Percentiles rank a stretch among this genome's conserved stretches.
Evolutionary conservation across 495 filamentous ascomycete genomes (phyloP).

Genomic region (Penicillium bialowiezense): DNA sequence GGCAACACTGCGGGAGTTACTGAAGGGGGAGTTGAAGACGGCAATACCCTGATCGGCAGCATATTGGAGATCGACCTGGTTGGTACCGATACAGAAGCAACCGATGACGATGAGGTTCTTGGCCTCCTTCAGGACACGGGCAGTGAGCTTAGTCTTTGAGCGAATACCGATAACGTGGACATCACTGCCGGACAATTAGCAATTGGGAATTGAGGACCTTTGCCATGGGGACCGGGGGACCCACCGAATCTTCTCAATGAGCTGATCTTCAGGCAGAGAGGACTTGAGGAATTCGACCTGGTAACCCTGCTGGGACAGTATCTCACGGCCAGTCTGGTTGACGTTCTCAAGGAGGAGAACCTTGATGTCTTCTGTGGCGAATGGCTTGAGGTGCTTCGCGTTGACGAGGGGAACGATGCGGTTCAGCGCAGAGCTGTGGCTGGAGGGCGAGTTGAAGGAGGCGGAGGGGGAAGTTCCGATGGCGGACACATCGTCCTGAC

Average conservation of each 20-base stretch:
- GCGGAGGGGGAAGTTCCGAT: slow-evolving; percentile 62
- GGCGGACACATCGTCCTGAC: slow-evolving; percentile 33
- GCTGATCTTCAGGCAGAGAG: slow-evolving; percentile 84
- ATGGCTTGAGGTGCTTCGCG: slow-evolving; percentile 88
- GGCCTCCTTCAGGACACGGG: slow-evolving; percentile 79
- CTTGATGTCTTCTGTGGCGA: slow-evolving; percentile 92
- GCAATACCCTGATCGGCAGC: slow-evolving; percentile 90
- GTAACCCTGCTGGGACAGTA: slow-evolving; percentile 83
- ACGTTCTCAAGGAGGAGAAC: slow-evolving; percentile 96
- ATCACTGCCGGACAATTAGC: slow-evolving; percentile 53
- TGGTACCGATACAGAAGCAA: slow-evolving; percentile 99
- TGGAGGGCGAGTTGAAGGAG: slow-evolving; percentile 64
- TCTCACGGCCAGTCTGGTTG: slow-evolving; percentile 82
- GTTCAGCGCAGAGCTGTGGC: slow-evolving; percentile 33
- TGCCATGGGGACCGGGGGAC: slow-evolving; percentile 7
- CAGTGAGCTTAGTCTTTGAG: slow-evolving; percentile 93
- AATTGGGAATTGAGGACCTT: not conserved
- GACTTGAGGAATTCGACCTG: slow-evolving; percentile 91
- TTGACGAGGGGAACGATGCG: slow-evolving; percentile 34
- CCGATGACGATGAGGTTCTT: slow-evolving; percentile 94
- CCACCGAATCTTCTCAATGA: slow-evolving; percentile 95
- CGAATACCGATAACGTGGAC: slow-evolving; percentile 98
- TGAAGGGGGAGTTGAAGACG: slow-evolving; percentile 99
- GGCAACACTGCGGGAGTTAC: slow-evolving; percentile 94
- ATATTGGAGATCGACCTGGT: slow-evolving; percentile 93